phyloP scores from a whole-genome alignment of 768 basidiomycete species.

The Termitomyces titanicus region DNA sequence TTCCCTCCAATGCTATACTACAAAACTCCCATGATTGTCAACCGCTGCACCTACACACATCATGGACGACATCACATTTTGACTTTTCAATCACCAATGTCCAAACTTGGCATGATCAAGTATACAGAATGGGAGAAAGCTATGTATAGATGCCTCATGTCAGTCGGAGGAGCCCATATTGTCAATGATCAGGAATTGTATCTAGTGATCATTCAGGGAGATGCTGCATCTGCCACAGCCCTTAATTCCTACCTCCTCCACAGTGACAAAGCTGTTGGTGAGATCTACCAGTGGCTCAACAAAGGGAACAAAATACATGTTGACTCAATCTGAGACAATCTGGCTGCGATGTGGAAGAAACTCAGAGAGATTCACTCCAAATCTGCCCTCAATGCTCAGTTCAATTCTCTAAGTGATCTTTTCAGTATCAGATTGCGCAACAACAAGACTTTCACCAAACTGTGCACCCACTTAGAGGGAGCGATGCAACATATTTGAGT shows the following conservation, averaged over 20 bases:
- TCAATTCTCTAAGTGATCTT: slow-evolving; percentile 2
- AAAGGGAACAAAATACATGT: slow-evolving; percentile 2
- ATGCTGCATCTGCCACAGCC: not conserved
- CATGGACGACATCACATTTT: not conserved
- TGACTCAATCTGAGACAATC: not conserved
- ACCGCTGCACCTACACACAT: too few species aligned
- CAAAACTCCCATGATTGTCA: too few species aligned
- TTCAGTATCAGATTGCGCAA: not conserved
- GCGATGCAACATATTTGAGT: not conserved
- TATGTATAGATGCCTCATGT: slow-evolving; percentile 1
- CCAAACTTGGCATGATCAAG: slow-evolving; percentile 3
- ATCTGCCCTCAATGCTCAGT: slow-evolving; percentile 1
- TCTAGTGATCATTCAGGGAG: not conserved
- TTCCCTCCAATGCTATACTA: too few species aligned
- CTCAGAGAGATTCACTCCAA: slow-evolving; percentile 1
- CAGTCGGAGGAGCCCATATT: not conserved
- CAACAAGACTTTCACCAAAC: not conserved
- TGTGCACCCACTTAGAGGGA: not conserved
- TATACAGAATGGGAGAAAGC: slow-evolving; percentile 3
- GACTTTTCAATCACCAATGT: not conserved
- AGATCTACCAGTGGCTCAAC: slow-evolving; percentile 3
- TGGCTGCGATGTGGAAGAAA: slow-evolving; percentile 1
- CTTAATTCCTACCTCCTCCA: not conserved
- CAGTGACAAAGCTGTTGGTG: not conserved
- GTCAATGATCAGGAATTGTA: not conserved